Conservation (phyloP, 2,329 filamentous ascomycete species). For the Phoma sp. region DNA sequence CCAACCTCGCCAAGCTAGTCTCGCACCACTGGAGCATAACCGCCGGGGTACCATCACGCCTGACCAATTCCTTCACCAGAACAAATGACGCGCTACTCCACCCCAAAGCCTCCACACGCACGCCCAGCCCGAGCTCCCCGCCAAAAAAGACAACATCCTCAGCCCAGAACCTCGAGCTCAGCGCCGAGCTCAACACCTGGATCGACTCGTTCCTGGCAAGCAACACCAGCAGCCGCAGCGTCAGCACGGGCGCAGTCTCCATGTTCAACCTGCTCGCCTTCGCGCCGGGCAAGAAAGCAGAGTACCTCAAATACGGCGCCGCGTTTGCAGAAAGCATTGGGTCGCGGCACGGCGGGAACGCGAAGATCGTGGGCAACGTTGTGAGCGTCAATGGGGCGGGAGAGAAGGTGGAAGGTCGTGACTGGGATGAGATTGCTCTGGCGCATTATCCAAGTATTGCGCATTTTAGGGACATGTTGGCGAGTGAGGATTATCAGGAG, state of each 20-base stretch:
- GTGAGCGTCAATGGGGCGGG: background rate
- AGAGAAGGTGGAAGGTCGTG: slow-evolving; percentile 20
- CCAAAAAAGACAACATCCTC: slow-evolving; percentile 34
- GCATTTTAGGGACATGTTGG: slow-evolving; percentile 68
- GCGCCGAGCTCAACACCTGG: slow-evolving; percentile 58
- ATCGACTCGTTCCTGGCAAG: slow-evolving; percentile 47
- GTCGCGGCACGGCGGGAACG: slow-evolving; percentile 59
- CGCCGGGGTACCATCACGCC: slow-evolving; percentile 53
- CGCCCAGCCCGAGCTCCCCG: slow-evolving; percentile 43
- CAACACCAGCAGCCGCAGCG: slow-evolving; percentile 12
- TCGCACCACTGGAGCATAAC: slow-evolving; percentile 45
- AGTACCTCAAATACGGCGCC: slow-evolving; percentile 65
- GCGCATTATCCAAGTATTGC: slow-evolving; percentile 68
- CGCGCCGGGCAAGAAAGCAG: slow-evolving; percentile 56
- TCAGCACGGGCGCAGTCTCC: slow-evolving; percentile 56
- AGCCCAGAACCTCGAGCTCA: slow-evolving; percentile 62
- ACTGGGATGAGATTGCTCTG: slow-evolving; percentile 69
- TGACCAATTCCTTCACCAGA: slow-evolving; percentile 46
- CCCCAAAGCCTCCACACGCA: slow-evolving; percentile 42
- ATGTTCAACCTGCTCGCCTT: slow-evolving; percentile 71
- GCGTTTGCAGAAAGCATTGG: slow-evolving; percentile 60
- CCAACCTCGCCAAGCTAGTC: slow-evolving; percentile 29
- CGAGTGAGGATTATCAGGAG: slow-evolving; percentile 63
- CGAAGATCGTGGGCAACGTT: slow-evolving; percentile 68
- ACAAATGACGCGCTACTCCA: slow-evolving; percentile 50